phyloP scores from a whole-genome alignment of 305 asterid species.

The Fraxinus latifolia region DNA sequence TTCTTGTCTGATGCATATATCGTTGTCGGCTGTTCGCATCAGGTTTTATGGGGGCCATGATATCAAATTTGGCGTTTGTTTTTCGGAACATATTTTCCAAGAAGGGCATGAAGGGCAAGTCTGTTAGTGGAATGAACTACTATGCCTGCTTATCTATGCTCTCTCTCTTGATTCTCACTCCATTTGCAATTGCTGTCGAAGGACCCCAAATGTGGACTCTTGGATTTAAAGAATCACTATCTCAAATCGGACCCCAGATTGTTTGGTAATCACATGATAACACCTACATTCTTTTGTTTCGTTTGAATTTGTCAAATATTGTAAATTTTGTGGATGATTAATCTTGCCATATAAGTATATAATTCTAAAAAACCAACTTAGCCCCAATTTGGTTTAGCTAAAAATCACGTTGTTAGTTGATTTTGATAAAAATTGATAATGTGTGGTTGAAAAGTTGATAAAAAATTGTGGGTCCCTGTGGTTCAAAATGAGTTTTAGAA shows the following conservation, averaged over 20 bases:
- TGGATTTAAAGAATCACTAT: slow-evolving; percentile 58
- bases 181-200: slow-evolving; percentile 95
- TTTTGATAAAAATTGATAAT: neutral
- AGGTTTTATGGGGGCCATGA: slow-evolving; percentile 95
- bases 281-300: slow-evolving; percentile 24
- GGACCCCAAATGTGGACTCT: slow-evolving; percentile 88
- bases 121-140: slow-evolving; percentile 95
- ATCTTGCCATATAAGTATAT: neutral
- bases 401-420: neutral
- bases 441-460: neutral
- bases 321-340: neutral
- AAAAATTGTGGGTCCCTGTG: neutral
- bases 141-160: slow-evolving; percentile 84
- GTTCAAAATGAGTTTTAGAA: neutral
- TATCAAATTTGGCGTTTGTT: slow-evolving; percentile 82
- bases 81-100: slow-evolving; percentile 83
- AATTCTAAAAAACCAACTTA: neutral
- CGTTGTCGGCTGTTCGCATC: slow-evolving; percentile 41
- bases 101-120: slow-evolving; percentile 94
- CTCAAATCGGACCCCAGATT: slow-evolving; percentile 82
- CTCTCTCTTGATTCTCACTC: slow-evolving; percentile 77
- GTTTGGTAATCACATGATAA: slow-evolving; percentile 60
- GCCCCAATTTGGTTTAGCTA: neutral
- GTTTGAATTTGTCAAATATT: neutral
- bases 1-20: slow-evolving; percentile 28